A percentile compares a stretch with the other conserved stretches of the same genome.
Conservation (phyloP, 306 rosid species). For the apple (Malus domestica) region ASM211411v1 NC_041798.1:40749501-40750000, state of each 20-base stretch:
- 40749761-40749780: neutral
- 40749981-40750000: no score
- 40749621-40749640: neutral
- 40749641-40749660: neutral
- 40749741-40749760: neutral
- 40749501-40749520: no score
- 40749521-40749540: no score
- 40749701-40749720: neutral
- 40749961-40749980: no score
- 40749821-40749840: neutral
- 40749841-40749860: neutral
- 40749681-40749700: neutral
- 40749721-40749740: neutral
- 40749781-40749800: neutral
- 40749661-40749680: neutral
- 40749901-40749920: neutral
- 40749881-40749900: neutral
- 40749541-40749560: fast-evolving
- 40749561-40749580: fast-evolving
- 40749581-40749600: no score
- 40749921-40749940: no score
- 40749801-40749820: neutral
- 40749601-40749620: fast-evolving
- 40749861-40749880: neutral
- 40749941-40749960: neutral